Base-by-base conservation (phyloP, 208 protist genomes). In the Acanthamoeba culbertsoni region DNA sequence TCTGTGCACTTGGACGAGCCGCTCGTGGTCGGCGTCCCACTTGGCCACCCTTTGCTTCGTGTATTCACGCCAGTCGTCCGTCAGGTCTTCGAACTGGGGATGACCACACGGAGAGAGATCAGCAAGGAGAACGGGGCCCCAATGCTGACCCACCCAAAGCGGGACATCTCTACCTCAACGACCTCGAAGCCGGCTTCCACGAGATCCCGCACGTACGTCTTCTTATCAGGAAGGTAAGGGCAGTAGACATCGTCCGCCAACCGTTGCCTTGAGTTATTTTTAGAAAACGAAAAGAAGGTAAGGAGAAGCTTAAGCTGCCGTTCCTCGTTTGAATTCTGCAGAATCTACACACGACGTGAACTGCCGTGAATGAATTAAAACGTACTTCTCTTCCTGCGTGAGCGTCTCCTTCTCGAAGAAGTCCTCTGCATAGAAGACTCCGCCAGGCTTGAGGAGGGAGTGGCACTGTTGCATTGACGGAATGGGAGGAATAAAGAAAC, bases 351-450 rank as follows among this genome's bases (percentile, higher is more conserved):
- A 77, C 42, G 2, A 10, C 14, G n/a, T 46, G 1, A 77, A 46
- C n/a, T 10, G 20, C 14, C 28, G 20, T 7, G 23, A 31, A 12
- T 31, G 68, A 77, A 53, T 57, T 6, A 1, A 1, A 16, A 2
- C 46, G 4, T 84, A 53, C 90, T 86, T 88, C 42, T 92, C 92
- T 55, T 43, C 63, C 5, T 65, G 28, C 3, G 46, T 94, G 28
- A 94, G 59, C 2, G 92, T 28, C 10, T 89, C 48, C 51, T 71
- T 75, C 55, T 71, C 71, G 55, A 86, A 94, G 59, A 94, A 94
- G 48, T 94, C 92, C 92, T 94, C 92, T 40, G 92, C 92, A 33
- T 71, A 94, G 77, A 94, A 94, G 3, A 92, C 43, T 1, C 77
- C 92, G 26, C 92, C 92, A 1, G 75, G 75, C 82, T 94, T 94